Evolutionary conservation across 2,329 filamentous ascomycete genomes (phyloP).

Genomic region (Dryadomyces sulphureus): DNA sequence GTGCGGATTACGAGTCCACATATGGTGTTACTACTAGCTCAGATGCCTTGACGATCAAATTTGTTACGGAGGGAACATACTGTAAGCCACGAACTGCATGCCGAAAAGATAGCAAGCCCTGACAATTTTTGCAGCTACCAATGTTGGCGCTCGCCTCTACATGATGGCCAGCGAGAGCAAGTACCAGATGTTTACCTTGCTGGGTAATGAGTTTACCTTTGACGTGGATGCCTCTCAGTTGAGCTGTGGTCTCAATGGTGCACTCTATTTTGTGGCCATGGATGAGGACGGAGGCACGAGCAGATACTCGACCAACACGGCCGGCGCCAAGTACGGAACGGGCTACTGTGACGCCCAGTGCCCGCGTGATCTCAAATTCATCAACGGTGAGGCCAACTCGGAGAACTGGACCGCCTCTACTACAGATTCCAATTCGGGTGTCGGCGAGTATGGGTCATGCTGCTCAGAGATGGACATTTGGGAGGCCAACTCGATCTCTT

Average conservation of each 20-base stretch:
- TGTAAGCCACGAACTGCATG: constrained; percentile 10
- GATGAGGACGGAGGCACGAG: constrained; percentile 30
- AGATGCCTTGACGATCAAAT: constrained; percentile 30
- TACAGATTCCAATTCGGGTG: constrained; percentile 35
- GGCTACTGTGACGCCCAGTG: constrained; percentile 35
- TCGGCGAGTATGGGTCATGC: constrained; percentile 33
- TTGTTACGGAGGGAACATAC: constrained; percentile 25
- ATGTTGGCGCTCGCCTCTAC: constrained; percentile 21
- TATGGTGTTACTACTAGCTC: constrained; percentile 37
- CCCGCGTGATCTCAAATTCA: constrained; percentile 30
- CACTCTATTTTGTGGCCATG: constrained; percentile 37
- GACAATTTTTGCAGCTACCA: constrained; percentile 17
- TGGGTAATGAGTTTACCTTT: constrained; percentile 48
- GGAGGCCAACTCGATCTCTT: constrained; percentile 47
- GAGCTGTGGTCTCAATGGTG: constrained; percentile 50
- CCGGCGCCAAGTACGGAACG: constrained; percentile 36
- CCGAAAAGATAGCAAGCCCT: neutral
- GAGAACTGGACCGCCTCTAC: constrained; percentile 30
- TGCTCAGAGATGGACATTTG: constrained; percentile 45
- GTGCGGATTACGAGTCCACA: constrained; percentile 34
- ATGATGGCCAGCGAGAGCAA: constrained; percentile 17
- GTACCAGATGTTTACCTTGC: constrained; percentile 36
- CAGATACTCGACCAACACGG: constrained; percentile 26
- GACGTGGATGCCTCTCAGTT: constrained; percentile 50
- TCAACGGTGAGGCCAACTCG: constrained; percentile 24